Conservation (phyloP, 495 filamentous ascomycete genomes). For the Trypethelium eluteriae region DNA sequence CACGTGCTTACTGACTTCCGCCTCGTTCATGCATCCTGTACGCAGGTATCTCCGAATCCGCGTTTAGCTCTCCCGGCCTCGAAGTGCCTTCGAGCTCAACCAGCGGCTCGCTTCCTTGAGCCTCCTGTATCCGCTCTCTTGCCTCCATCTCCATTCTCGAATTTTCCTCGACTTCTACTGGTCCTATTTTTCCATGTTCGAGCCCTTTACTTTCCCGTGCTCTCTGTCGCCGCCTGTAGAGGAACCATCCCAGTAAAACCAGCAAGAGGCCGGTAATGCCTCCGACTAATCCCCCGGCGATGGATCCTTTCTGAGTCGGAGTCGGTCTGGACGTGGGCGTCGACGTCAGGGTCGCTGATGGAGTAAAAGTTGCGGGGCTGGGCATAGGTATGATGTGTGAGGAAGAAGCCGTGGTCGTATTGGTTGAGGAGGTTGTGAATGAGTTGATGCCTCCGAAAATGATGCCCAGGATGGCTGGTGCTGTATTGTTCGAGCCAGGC, state of each 20-base stretch:
- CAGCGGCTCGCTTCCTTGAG: background rate
- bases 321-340: background rate
- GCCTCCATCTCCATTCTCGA: background rate
- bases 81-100: background rate
- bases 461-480: background rate
- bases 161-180: background rate
- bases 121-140: background rate
- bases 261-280: background rate
- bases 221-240: background rate
- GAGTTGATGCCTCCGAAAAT: background rate
- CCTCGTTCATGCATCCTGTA: background rate
- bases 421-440: background rate
- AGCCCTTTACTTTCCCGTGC: background rate
- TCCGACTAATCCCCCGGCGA: background rate
- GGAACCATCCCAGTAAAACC: background rate
- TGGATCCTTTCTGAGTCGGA: background rate
- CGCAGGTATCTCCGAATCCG: background rate
- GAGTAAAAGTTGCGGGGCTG: background rate
- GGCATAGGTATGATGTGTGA: background rate
- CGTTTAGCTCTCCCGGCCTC: background rate
- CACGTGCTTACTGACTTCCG: background rate
- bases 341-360: background rate
- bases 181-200: background rate
- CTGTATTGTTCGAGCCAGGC: slow-evolving; percentile 11
- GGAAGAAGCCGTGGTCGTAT: background rate